These are phyloP conservation scores for Pseudognaphalium luteoalbum DNA, from an alignment of 129 eudicot species.

Conservation along the genomic window DNA sequence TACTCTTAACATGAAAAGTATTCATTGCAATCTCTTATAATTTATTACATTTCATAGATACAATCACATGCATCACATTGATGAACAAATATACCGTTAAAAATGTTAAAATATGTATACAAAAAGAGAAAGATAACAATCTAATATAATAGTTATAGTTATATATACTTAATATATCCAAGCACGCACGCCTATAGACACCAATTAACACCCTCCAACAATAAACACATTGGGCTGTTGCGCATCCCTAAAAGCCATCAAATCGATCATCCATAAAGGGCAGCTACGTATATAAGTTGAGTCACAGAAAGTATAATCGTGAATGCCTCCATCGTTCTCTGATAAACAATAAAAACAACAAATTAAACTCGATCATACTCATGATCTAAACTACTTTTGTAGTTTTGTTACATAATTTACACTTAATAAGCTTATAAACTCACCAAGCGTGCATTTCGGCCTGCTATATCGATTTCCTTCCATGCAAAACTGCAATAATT, in stretches of 20 bases:
- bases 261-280: conserved; percentile 48
- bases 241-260: conserved; percentile 17
- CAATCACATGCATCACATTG: conserved; percentile 18
- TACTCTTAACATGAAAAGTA: neutral
- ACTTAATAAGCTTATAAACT: conserved; percentile 37
- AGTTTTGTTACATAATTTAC: too few relatives aligned
- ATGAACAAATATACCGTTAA: conserved; percentile 4
- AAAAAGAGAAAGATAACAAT: neutral
- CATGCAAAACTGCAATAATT: conserved; percentile 65
- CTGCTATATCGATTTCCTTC: conserved; percentile 71
- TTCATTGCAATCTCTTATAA: conserved; percentile 1
- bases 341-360: conserved; percentile 13
- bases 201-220: neutral
- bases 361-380: neutral
- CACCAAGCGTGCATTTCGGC: conserved; percentile 75
- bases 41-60: conserved; percentile 23
- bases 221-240: neutral
- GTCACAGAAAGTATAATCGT: conserved; percentile 77
- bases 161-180: neutral
- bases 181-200: conserved; percentile 2
- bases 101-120: neutral
- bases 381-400: neutral
- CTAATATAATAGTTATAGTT: too few relatives aligned
- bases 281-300: conserved; percentile 67
- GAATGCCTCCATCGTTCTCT: conserved; percentile 98